Evolutionary conservation across 345 rosid genomes (phyloP).

Genomic region (Kandelia obovata): DNA sequence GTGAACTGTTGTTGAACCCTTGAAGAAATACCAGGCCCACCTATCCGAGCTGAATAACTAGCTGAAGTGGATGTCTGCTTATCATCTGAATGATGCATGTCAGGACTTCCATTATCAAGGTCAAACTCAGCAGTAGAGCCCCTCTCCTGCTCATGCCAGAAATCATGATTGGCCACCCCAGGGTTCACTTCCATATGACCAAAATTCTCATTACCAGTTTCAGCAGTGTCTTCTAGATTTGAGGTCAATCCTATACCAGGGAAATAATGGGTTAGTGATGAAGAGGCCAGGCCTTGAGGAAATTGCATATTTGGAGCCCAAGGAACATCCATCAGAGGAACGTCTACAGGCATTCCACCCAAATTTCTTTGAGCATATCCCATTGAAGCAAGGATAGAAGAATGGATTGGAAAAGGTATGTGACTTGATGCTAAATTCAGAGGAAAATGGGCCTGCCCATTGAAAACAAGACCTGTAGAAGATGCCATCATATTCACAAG

Average conservation of each 20-base stretch:
- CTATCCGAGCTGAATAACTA: constrained; percentile 1
- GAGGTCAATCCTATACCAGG: constrained; percentile 14
- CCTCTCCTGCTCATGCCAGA: constrained; percentile 6
- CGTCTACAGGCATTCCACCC: constrained; percentile 10
- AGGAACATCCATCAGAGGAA: neutral
- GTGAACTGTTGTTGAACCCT: constrained; percentile 3
- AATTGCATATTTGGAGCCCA: constrained; percentile 15
- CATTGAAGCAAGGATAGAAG: constrained; percentile 7
- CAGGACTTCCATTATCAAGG: neutral
- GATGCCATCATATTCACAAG: constrained; percentile 14
- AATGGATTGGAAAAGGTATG: neutral
- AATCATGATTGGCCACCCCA: constrained; percentile 7
- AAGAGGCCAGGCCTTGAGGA: constrained; percentile 11
- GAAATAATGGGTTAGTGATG: constrained; percentile 2
- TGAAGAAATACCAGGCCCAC: constrained; percentile 8
- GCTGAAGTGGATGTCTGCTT: constrained; percentile 5
- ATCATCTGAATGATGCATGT: neutral
- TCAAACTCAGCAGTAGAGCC: constrained; percentile 5
- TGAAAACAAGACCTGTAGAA: constrained; percentile 9
- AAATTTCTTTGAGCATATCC: constrained; percentile 13
- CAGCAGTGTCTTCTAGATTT: constrained; percentile 10
- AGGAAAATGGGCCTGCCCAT: constrained; percentile 12
- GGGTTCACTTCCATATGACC: constrained; percentile 4
- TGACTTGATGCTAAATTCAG: constrained; percentile 13
- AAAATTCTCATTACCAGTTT: constrained; percentile 8